phyloP scores from a whole-genome alignment of 1,284 basidiomycete species.

The Rhodofomes roseus region DNA sequence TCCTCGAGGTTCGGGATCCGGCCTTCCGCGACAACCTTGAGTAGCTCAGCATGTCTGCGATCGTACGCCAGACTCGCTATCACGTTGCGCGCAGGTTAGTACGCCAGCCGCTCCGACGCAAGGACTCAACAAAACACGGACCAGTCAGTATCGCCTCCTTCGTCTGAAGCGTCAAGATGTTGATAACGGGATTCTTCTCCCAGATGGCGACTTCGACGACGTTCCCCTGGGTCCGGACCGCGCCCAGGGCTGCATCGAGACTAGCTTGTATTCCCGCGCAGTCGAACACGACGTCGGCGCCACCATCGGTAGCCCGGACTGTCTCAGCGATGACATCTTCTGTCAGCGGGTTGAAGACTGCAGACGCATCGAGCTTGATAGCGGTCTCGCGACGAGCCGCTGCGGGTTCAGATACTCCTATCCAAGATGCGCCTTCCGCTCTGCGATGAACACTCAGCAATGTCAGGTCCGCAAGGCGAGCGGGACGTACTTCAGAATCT shows the following conservation, averaged over 20 bases:
- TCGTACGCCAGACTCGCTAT: slow-evolving; percentile 23
- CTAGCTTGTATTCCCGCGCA: slow-evolving; percentile 28
- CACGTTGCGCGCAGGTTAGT: no score
- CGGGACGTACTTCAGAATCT: slow-evolving; percentile 14
- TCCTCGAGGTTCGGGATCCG: slow-evolving; percentile 22
- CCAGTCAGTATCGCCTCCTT: slow-evolving; percentile 26
- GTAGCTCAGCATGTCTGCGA: slow-evolving; percentile 23
- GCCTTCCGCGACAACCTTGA: slow-evolving; percentile 25
- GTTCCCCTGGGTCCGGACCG: slow-evolving; percentile 25
- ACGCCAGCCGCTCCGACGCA: no score
- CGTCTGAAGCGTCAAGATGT: slow-evolving; percentile 24
- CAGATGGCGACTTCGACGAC: slow-evolving; percentile 30
- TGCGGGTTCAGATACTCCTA: slow-evolving; percentile 30
- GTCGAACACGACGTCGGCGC: slow-evolving; percentile 32
- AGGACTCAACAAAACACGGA: slow-evolving; percentile 5
- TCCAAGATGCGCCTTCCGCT: slow-evolving; percentile 17
- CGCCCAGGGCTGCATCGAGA: slow-evolving; percentile 23
- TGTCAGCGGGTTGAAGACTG: slow-evolving; percentile 20
- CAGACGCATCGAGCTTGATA: slow-evolving; percentile 22
- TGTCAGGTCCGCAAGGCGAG: background rate
- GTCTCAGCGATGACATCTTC: slow-evolving; percentile 18
- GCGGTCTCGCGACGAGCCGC: slow-evolving; percentile 24
- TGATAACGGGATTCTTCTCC: slow-evolving; percentile 20
- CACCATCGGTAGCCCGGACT: slow-evolving; percentile 21
- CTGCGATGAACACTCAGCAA: slow-evolving; percentile 1